These are phyloP conservation scores for Lentinus brumalis DNA, from an alignment of 768 basidiomycete genomes.

Conservation along the genomic window DNA sequence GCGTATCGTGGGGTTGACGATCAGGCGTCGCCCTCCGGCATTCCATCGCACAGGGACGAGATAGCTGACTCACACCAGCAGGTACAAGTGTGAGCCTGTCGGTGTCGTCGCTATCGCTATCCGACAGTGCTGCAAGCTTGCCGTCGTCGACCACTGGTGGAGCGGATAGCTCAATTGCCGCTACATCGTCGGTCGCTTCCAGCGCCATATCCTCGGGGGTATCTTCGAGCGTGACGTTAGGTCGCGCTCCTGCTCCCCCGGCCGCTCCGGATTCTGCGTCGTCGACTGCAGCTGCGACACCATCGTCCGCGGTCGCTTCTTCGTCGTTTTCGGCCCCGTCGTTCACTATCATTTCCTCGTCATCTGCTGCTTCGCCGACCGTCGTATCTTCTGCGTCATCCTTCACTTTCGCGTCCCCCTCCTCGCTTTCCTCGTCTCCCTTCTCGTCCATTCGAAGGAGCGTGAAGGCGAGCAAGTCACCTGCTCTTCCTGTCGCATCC, in stretches of 20 bases:
- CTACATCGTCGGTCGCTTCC: neutral
- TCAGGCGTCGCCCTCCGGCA: neutral
- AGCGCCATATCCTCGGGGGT: neutral
- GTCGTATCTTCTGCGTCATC: neutral
- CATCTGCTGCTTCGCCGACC: neutral
- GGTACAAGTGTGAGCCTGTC: neutral
- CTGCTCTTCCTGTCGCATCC: neutral
- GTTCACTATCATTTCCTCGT: neutral
- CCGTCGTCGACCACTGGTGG: conserved; percentile 3
- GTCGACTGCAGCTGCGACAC: neutral
- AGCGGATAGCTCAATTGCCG: neutral
- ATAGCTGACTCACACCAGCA: neutral
- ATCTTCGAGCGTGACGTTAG: neutral
- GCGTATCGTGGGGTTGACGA: neutral
- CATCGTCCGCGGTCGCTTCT: neutral
- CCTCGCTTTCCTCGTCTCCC: neutral
- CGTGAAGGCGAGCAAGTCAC: neutral
- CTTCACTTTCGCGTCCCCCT: neutral
- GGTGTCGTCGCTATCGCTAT: neutral
- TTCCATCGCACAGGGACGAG: neutral
- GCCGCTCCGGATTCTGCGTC: neutral
- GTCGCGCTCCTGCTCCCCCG: neutral
- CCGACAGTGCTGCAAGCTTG: neutral
- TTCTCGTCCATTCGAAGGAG: neutral
- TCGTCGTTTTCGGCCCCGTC: neutral